Percentiles rank a stretch among this genome's conserved stretches.
Conservation (phyloP, 1,139 yeast species). For the Hyphopichia khmerensis region DNA sequence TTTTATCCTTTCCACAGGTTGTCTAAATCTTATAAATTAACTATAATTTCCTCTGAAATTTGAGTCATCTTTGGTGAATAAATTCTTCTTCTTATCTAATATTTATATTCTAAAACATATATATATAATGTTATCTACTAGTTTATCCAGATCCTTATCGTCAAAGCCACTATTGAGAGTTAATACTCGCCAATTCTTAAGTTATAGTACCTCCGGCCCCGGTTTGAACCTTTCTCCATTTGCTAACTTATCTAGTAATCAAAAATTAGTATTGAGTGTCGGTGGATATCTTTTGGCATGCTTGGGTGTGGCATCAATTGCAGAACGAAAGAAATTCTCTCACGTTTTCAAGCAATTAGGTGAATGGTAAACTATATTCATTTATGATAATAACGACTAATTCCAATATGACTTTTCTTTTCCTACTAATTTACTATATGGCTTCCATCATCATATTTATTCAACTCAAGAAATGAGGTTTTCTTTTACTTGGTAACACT, state of each 20-base stretch:
- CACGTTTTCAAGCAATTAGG: constrained; percentile 27
- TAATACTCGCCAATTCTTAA: constrained; percentile 1
- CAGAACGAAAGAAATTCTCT: constrained; percentile 21
- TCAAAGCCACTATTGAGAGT: not conserved
- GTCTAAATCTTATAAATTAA: not conserved
- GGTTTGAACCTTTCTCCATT: not conserved
- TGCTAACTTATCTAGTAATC: constrained; percentile 1
- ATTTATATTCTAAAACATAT: not conserved
- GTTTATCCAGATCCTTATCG: not conserved
- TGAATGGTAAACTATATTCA: constrained; percentile 10
- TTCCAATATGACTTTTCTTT: too few species aligned
- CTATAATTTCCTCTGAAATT: not conserved
- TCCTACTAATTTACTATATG: too few species aligned
- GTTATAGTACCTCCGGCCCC: not conserved
- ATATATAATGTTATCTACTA: not conserved
- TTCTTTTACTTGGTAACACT: too few species aligned
- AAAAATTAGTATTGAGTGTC: constrained; percentile 13
- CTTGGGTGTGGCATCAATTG: constrained; percentile 21
- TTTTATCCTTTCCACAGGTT: not conserved
- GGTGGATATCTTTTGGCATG: constrained; percentile 20
- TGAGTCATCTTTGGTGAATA: not conserved
- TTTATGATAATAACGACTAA: not conserved
- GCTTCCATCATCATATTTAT: too few species aligned
- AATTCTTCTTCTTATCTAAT: not conserved
- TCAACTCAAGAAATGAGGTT: too few species aligned